A percentile compares a stretch with the other conserved stretches of the same genome.
Conservation (phyloP, 805 yeast species). For the Saturnispora gosingensis region DNA sequence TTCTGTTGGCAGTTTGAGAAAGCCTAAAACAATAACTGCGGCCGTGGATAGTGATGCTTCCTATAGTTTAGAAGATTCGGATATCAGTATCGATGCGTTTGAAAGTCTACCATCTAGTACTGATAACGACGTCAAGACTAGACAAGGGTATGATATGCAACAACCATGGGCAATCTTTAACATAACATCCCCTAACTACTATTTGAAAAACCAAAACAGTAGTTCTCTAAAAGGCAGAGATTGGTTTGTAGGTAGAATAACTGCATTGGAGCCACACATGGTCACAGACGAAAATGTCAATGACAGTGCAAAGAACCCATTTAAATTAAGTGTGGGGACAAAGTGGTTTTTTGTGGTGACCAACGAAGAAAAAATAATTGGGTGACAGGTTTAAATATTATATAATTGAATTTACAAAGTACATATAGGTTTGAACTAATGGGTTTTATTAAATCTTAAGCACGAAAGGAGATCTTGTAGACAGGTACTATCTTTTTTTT, state of each 20-base stretch:
- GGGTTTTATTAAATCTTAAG: background rate
- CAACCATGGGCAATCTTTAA: constrained; percentile 95
- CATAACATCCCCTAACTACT: constrained; percentile 77
- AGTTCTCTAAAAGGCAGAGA: constrained; percentile 41
- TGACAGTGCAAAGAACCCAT: constrained; percentile 48
- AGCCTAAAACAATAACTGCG: background rate
- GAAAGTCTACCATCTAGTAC: constrained; percentile 2
- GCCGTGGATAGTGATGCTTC: constrained; percentile 3
- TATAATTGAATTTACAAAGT: background rate
- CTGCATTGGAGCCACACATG: constrained; percentile 42
- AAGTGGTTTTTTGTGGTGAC: constrained; percentile 61
- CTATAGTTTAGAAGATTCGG: constrained; percentile 6
- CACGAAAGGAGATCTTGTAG: background rate
- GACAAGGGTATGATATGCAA: constrained; percentile 2
- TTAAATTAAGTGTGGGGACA: constrained; percentile 49
- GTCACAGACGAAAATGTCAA: constrained; percentile 38
- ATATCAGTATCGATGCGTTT: constrained; percentile 1
- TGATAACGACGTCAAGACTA: background rate
- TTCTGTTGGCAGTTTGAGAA: constrained; percentile 6
- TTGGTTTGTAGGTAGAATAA: constrained; percentile 74
- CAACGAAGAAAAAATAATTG: constrained; percentile 26
- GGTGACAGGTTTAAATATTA: background rate
- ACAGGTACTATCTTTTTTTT: background rate
- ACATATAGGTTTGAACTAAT: background rate
- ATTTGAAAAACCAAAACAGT: constrained; percentile 38